Conservation (phyloP, 1,139 yeast genomes). For the Taphrina communis region DNA sequence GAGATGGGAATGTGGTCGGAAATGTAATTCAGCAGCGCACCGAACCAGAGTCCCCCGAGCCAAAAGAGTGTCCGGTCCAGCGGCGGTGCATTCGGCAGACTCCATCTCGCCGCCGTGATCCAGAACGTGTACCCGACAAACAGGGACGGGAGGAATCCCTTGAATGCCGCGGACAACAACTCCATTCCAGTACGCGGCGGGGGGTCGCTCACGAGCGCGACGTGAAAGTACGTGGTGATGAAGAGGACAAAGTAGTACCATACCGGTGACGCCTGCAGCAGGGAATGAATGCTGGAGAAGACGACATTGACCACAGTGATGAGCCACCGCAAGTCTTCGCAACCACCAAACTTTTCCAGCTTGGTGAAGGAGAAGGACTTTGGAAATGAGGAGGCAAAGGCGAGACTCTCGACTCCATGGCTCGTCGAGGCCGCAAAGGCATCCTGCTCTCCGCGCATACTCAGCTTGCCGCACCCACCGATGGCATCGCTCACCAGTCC, state of each 20-base stretch:
- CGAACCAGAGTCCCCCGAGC: slow-evolving; percentile 85
- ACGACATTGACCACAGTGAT: slow-evolving; percentile 65
- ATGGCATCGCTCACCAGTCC: slow-evolving; percentile 72
- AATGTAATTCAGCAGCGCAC: slow-evolving; percentile 82
- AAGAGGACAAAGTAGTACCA: slow-evolving; percentile 67
- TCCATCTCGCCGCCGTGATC: slow-evolving; percentile 35
- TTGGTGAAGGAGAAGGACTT: slow-evolving; percentile 67
- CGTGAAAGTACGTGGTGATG: slow-evolving; percentile 85
- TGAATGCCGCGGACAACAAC: slow-evolving; percentile 71
- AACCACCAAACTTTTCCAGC: slow-evolving; percentile 47
- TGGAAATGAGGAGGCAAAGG: slow-evolving; percentile 75
- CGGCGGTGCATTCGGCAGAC: slow-evolving; percentile 21
- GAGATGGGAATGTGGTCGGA: slow-evolving; percentile 89
- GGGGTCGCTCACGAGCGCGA: slow-evolving; percentile 80
- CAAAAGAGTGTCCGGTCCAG: slow-evolving; percentile 67
- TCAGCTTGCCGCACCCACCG: slow-evolving; percentile 82
- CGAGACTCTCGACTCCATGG: slow-evolving; percentile 62
- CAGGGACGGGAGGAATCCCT: slow-evolving; percentile 75
- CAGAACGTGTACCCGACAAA: slow-evolving; percentile 73
- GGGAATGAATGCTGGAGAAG: slow-evolving; percentile 62
- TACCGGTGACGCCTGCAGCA: slow-evolving; percentile 59
- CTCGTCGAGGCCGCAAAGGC: slow-evolving; percentile 58
- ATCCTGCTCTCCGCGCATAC: slow-evolving; percentile 63
- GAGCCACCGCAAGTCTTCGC: slow-evolving; percentile 69
- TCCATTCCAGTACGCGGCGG: slow-evolving; percentile 61